Conservation (phyloP, 305 asterid species). For the Fraxinus baroniana region DNA sequence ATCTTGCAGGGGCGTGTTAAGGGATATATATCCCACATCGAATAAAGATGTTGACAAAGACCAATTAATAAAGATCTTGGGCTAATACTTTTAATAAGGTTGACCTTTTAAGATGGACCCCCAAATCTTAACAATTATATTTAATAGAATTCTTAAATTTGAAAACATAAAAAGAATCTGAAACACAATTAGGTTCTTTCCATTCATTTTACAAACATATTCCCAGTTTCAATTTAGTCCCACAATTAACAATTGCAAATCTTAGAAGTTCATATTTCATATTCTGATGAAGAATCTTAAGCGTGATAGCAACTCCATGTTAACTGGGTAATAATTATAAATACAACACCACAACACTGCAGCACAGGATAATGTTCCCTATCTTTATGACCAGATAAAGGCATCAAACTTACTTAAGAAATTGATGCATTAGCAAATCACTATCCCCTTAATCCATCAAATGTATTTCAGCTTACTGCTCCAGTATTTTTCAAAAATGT, state of each 20-base stretch:
- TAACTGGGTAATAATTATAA: not conserved
- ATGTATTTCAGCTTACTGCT: not conserved
- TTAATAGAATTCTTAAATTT: not conserved
- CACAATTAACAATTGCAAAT: not conserved
- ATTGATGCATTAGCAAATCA: not conserved
- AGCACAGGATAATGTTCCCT: not conserved
- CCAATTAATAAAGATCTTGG: too few relatives aligned
- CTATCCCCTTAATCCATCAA: not conserved
- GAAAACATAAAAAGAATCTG: not conserved
- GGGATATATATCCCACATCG: too few relatives aligned
- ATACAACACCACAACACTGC: not conserved
- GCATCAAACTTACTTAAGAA: not conserved
- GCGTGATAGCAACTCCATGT: not conserved
- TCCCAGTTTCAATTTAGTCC: not conserved
- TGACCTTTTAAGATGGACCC: too few relatives aligned
- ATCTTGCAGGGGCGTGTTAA: too few relatives aligned
- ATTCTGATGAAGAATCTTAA: not conserved
- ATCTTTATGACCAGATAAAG: not conserved
- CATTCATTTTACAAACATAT: slow-evolving; percentile 2
- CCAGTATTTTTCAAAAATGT: not conserved
- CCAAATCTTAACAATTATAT: too few relatives aligned
- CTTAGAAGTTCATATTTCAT: not conserved
- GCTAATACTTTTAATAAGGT: too few relatives aligned
- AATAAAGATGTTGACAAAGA: too few relatives aligned
- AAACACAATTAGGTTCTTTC: slow-evolving; percentile 1